These are phyloP conservation scores for Pseudopithomyces maydicus DNA, from an alignment of 2,329 filamentous ascomycete genomes.

Conservation along the genomic window DNA sequence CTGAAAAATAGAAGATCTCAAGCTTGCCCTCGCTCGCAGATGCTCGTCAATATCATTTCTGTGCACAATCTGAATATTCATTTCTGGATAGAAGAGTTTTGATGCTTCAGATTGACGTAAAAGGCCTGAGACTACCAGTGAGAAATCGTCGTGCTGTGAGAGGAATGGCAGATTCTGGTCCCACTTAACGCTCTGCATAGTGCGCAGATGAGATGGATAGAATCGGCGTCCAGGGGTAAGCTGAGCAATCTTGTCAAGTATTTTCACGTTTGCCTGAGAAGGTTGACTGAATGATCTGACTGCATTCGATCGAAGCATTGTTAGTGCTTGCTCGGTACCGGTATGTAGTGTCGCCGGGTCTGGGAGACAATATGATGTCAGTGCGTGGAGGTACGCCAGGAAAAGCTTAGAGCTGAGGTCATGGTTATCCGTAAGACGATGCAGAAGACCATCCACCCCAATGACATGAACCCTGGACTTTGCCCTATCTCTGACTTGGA, in stretches of 20 bases:
- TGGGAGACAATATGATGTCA: constrained; percentile 59
- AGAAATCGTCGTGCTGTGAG: too few relatives aligned
- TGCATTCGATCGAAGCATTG: constrained; percentile 55
- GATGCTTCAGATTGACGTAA: too few relatives aligned
- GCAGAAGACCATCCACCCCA: constrained; percentile 55
- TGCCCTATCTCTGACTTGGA: constrained; percentile 17
- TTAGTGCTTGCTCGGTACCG: constrained; percentile 61
- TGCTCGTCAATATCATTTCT: too few relatives aligned
- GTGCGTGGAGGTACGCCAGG: constrained; percentile 57
- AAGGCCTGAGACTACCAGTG: too few relatives aligned
- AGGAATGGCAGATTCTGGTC: too few relatives aligned
- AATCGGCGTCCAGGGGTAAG: background rate
- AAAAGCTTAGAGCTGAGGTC: constrained; percentile 59
- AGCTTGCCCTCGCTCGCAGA: too few relatives aligned
- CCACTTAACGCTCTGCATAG: too few relatives aligned
- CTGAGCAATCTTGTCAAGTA: background rate
- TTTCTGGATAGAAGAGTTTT: too few relatives aligned
- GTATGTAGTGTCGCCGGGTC: constrained; percentile 57
- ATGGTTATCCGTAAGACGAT: constrained; percentile 57
- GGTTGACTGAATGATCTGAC: constrained; percentile 55
- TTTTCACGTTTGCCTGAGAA: background rate
- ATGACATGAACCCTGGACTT: constrained; percentile 50
- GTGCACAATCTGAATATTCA: too few relatives aligned
- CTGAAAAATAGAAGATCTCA: too few relatives aligned
- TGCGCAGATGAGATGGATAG: background rate